Evolutionary conservation across 176 grass and related monocot species (phyloP).

Genomic region (Cenchrus fungigraminus): DNA sequence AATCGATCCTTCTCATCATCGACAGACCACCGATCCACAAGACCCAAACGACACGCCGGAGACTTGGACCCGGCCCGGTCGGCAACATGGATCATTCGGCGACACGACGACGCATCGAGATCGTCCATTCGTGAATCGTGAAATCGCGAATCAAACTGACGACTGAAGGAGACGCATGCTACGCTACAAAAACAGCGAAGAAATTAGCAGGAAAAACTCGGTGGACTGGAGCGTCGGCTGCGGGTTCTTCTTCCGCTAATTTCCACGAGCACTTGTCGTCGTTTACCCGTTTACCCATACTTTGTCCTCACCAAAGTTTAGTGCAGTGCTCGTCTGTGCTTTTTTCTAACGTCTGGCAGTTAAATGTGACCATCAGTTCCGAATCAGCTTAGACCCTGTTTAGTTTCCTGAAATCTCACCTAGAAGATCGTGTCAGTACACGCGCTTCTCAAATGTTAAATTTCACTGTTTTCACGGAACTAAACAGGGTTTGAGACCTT

Average conservation of each 20-base stretch:
- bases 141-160: neutral
- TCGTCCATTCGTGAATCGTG: neutral
- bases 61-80: conserved; percentile 31
- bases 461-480: too few relatives aligned
- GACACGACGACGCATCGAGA: neutral
- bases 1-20: neutral
- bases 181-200: neutral
- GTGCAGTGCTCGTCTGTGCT: too few relatives aligned
- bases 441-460: too few relatives aligned
- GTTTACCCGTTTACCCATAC: too few relatives aligned
- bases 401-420: too few relatives aligned
- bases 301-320: neutral
- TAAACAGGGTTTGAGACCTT: too few relatives aligned
- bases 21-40: neutral
- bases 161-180: neutral
- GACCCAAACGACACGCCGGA: neutral
- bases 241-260: neutral
- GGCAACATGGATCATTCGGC: neutral
- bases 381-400: too few relatives aligned
- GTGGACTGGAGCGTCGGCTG: neutral
- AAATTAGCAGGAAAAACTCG: neutral
- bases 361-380: too few relatives aligned
- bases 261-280: conserved; percentile 15
- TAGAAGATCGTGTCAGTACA: too few relatives aligned
- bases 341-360: too few relatives aligned